Conservation (phyloP, 1,284 basidiomycete genomes). For the Austroboletus novae-zelandiae region DNA sequence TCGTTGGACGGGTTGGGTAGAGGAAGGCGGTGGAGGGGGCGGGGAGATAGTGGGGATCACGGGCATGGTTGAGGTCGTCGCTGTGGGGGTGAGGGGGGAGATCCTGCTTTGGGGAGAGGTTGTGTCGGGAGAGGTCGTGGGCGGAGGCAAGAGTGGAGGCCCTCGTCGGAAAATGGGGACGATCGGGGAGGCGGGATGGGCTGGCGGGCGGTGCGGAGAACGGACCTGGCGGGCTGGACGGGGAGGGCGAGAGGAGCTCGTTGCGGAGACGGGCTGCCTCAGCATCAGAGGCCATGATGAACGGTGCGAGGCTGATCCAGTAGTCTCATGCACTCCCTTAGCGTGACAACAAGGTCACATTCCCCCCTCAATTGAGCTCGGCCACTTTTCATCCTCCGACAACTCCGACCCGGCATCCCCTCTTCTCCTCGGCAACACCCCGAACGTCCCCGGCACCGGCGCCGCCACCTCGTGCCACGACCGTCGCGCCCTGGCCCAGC, state of each 20-base stretch:
- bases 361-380: conserved; percentile 4
- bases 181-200: conserved; percentile 44
- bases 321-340: neutral
- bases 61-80: conserved; percentile 66
- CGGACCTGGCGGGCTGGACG: conserved; percentile 16
- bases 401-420: conserved; percentile 22
- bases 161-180: conserved; percentile 53
- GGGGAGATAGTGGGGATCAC: conserved; percentile 31
- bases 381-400: conserved; percentile 13
- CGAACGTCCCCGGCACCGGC: conserved; percentile 59
- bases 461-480: conserved; percentile 48
- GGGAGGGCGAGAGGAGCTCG: conserved; percentile 16
- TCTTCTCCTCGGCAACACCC: conserved; percentile 29
- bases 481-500: conserved; percentile 20
- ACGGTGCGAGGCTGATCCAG: neutral
- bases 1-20: conserved; percentile 50
- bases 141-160: conserved; percentile 56
- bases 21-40: conserved; percentile 51
- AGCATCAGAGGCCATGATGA: conserved; percentile 31
- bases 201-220: conserved; percentile 35
- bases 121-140: conserved; percentile 52
- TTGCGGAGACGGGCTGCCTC: conserved; percentile 30
- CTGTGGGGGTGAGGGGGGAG: conserved; percentile 50
- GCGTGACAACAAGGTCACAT: neutral
- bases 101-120: conserved; percentile 38